Conservation (phyloP, 2,329 filamentous ascomycete genomes). For the Penicillium aurantiogriseum region DNA sequence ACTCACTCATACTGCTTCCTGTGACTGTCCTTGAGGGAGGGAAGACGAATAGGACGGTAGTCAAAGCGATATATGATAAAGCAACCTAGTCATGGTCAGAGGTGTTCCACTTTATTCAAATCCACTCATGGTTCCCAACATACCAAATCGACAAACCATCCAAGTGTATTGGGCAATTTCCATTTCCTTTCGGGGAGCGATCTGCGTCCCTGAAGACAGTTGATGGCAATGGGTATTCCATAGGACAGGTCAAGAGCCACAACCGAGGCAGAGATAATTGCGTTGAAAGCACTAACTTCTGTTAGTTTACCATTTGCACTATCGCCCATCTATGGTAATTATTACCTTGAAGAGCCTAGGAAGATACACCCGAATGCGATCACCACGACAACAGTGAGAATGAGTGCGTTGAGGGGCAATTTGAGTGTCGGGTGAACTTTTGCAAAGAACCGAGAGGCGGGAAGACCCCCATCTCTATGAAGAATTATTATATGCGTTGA, state of each 20-base stretch:
- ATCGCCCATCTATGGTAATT: not conserved
- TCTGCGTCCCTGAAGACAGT: constrained; percentile 63
- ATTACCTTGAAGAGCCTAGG: constrained; percentile 55
- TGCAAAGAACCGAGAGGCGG: constrained; percentile 59
- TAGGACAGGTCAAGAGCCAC: constrained; percentile 71
- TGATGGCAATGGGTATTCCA: constrained; percentile 69
- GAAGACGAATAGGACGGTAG: constrained; percentile 72
- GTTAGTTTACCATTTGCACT: not conserved
- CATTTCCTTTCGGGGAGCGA: constrained; percentile 62
- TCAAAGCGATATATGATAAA: constrained; percentile 64
- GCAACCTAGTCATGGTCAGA: constrained; percentile 40
- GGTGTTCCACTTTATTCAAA: not conserved
- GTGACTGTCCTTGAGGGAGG: constrained; percentile 65
- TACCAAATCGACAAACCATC: constrained; percentile 59
- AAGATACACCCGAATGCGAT: constrained; percentile 69
- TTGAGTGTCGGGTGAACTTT: constrained; percentile 60
- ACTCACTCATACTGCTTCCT: constrained; percentile 65
- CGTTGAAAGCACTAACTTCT: constrained; percentile 61
- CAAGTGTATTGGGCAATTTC: constrained; percentile 53
- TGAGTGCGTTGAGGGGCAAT: constrained; percentile 64
- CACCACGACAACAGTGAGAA: constrained; percentile 59
- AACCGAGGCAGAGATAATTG: constrained; percentile 68
- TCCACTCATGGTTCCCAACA: constrained; percentile 13
- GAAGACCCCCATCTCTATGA: constrained; percentile 62
- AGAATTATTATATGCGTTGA: not conserved